Base-by-base conservation (phyloP, 768 basidiomycete genomes). In the Tephrocybe sp. region DNA sequence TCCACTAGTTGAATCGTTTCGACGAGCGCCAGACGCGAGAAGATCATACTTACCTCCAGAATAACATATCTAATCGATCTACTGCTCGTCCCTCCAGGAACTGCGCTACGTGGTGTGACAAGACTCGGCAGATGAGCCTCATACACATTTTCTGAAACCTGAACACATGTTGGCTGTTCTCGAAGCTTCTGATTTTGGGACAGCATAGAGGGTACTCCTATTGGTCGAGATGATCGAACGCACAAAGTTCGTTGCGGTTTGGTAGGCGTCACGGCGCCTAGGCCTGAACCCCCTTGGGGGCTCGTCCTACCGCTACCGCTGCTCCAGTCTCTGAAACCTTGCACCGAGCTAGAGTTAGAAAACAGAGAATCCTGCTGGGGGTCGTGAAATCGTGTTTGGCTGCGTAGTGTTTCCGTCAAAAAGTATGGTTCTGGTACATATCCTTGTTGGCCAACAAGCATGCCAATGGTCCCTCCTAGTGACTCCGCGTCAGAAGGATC, bases 381-480 rank as follows among this genome's bases (percentile, higher is more conserved):
- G 57, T 98, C 95, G 66, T 98, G 91, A 60, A 98, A 98, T 11
- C 95, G 83, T 31, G 80, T 81, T 67, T 94, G 91, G 56, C 85
- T 85, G 57, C 79, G 74, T 24, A 96, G 78, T 0, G 86, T 91
- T 66, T 92, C 87, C 5, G 90, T 92, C 54, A 95, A 72, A 64
- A 92, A 94, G 58, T 86, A 86, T 0, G 91, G 91, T 61, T 94
- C 92, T 11, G 92, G 89, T 18, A 88, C 84, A 62, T 89, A 90
- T 54, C 88, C 87, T 52, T 82, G 79, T 27, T 84, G 73, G 27
- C 86, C 83, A 28, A 88, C 77, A 37, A 92, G 83, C 89, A 92
- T 92, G 15, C 89, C 90, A 56, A 95, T 92, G 0, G 92, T 95
- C 13, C 92, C 92, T 25, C 89, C 75, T 76, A n/a, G 42, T 36